Percentiles rank a stretch among this genome's conserved stretches.
phyloP scores from a whole-genome alignment of 495 filamentous ascomycete species.

The Xylaria longipes region DNA sequence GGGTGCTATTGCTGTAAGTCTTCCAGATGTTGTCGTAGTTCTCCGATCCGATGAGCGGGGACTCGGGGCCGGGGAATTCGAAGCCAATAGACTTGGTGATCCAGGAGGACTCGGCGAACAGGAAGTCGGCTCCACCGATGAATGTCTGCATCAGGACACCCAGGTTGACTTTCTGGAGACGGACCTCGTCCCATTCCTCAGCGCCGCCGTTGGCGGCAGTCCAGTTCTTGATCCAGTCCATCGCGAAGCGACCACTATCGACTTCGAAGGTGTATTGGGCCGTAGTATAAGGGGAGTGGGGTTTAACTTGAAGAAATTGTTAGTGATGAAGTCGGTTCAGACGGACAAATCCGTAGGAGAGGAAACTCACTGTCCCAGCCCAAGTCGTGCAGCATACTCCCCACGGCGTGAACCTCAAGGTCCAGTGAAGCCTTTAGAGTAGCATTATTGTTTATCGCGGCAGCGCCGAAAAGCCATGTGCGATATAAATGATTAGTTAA shows the following conservation, averaged over 20 bases:
- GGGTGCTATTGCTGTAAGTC: conserved; percentile 9
- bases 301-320: conserved; percentile 25
- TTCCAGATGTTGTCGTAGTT: conserved; percentile 22
- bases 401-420: conserved; percentile 56
- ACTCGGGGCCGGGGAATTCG: conserved; percentile 11
- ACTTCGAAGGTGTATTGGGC: conserved; percentile 61
- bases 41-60: conserved; percentile 1
- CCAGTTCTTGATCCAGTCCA: conserved; percentile 25
- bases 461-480: conserved; percentile 16
- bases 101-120: conserved; percentile 1
- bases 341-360: neutral
- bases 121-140: neutral
- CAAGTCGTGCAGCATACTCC: conserved; percentile 61
- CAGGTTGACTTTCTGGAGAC: conserved; percentile 21
- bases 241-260: conserved; percentile 46
- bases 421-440: conserved; percentile 44
- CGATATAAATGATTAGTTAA: conserved; percentile 11
- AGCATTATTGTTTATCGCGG: conserved; percentile 41
- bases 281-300: conserved; percentile 32
- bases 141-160: conserved; percentile 18
- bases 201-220: conserved; percentile 13
- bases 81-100: conserved; percentile 16
- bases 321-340: neutral
- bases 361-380: conserved; percentile 47
- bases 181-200: conserved; percentile 10